Evolutionary conservation across 75 land plant species (phyloP), one percentile per base, ranked within the genome.

Genomic region (Pinus tabuliformis): DNA sequence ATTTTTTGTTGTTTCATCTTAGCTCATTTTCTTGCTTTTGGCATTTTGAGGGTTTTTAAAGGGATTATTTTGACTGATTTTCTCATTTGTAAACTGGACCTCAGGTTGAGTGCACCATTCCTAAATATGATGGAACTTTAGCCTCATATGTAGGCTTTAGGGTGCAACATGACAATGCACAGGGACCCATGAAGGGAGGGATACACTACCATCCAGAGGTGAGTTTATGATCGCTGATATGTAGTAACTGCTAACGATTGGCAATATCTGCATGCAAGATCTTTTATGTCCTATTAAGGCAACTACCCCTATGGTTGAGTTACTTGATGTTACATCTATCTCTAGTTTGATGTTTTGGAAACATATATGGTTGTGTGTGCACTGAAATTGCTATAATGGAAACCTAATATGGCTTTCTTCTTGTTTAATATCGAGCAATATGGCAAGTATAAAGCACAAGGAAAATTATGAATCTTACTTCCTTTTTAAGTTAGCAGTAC

Each of bases 91-190:
- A n/a, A n/a, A n/a, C n/a, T n/a, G n/a, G n/a, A n/a, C n/a, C n/a
- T n/a, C n/a, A n/a, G 81, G 83, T 82, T 33, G 84, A 82, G 64
- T 82, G 84, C 52, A 82, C 84, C 22, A 82, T 82, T 65, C 84
- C 84, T 57, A 52, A 58, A 56, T 82, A 82, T 56, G 84, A 82
- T 82, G 84, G 84, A 56, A 39, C 84, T 20, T 52, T 82, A 28
- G 72, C 57, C 42, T 82, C 84, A 14, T 79, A 49, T 63, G 84
- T 82, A 8, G 84, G 84, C 12, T 82, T 82, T 56, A 82, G 84
- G 42, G 84, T 82, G 12, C 84, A 82, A n/a, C 84, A 82, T 82
- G 84, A 82, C 56, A 82, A 82, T 75, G 81, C 84, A 42, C 49
- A 82, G 9, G 84, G 84, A 9, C 84, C 84, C 13, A 82, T 82